Evolutionary conservation across 192 early-diverging fungal species (phyloP).

Genomic region (Chytriomyces confervae): DNA sequence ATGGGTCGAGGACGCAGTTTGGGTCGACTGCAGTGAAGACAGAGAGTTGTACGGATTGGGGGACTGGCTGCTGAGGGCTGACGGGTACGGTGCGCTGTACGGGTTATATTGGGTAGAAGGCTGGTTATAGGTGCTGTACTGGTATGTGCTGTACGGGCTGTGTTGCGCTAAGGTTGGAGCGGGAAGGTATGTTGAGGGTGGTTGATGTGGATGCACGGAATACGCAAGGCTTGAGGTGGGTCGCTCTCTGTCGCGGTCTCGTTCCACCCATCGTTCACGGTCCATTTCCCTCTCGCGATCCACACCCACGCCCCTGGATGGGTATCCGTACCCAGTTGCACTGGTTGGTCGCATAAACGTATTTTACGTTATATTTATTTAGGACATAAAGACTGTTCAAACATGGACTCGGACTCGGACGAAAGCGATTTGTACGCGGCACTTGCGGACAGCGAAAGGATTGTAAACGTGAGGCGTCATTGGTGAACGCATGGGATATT

Average conservation of each 20-base stretch:
- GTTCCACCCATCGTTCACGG: neutral
- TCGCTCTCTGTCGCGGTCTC: neutral
- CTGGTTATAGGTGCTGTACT: too few relatives aligned
- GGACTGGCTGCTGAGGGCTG: too few relatives aligned
- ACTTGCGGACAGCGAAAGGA: slow-evolving; percentile 21
- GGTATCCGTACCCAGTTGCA: neutral
- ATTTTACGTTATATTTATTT: neutral
- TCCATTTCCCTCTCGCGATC: neutral
- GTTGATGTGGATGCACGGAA: neutral
- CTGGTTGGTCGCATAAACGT: too few relatives aligned
- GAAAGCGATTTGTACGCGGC: slow-evolving; percentile 3
- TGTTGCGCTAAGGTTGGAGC: too few relatives aligned
- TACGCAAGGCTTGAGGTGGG: neutral
- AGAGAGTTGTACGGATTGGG: too few relatives aligned
- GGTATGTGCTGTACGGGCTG: too few relatives aligned
- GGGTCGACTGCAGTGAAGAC: too few relatives aligned
- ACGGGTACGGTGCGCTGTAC: too few relatives aligned
- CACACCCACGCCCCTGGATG: neutral
- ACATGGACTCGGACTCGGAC: neutral
- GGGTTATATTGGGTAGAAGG: too few relatives aligned
- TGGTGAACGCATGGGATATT: slow-evolving; percentile 7
- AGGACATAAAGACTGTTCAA: neutral
- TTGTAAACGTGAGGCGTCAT: slow-evolving; percentile 14
- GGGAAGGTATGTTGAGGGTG: neutral
- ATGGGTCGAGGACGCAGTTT: too few relatives aligned